Base-by-base conservation (phyloP, 768 basidiomycete genomes). In the Suillus hirtellus region DNA sequence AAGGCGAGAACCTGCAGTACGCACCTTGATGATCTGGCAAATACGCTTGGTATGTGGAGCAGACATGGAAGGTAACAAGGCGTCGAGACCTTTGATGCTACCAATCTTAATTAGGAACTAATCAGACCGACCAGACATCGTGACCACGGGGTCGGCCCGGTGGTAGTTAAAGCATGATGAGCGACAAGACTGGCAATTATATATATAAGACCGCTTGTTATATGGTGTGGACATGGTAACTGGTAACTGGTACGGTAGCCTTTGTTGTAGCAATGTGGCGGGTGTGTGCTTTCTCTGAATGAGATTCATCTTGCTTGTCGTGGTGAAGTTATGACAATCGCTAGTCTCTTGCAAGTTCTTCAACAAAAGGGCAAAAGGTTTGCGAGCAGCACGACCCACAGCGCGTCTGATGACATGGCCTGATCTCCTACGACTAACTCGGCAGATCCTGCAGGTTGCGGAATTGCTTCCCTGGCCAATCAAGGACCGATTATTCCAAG, bases 371-470 rank as follows among this genome's bases (percentile, higher is more conserved):
- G 6, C 2, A 67, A 75, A 90, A 90, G 90, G 91, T 92, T 84
- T 92, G 83, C 80, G 82, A 83, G 72, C 73, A 81, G 85, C 90
- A 77, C 88, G 90, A 83, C 78, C 83, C 85, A 84, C 81, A 79
- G 87, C 89, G 87, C 90, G 91, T 77, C 90, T 89, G 91, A 89
- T 84, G 88, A 86, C 86, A 71, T 83, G 86, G 78, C 89, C 90
- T 89, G 85, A 75, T 91, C 90, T 92, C 90, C 89, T 81, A 89
- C 87, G 91, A 93, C 90, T 90, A 92, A 92, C 89, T 92, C 87
- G 90, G 91, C 86, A 75, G 83, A 83, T 80, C 86, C 89, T 84
- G 89, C 84, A 83, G 86, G 84, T 87, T 93, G 91, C 90, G 85
- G 87, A 92, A 93, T 93, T 88, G 81, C 91, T 93, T 92, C 87